Evolutionary conservation across 2,329 filamentous ascomycete genomes (phyloP), one percentile per base, ranked within the genome.

Genomic region (Penicillium hordei): DNA sequence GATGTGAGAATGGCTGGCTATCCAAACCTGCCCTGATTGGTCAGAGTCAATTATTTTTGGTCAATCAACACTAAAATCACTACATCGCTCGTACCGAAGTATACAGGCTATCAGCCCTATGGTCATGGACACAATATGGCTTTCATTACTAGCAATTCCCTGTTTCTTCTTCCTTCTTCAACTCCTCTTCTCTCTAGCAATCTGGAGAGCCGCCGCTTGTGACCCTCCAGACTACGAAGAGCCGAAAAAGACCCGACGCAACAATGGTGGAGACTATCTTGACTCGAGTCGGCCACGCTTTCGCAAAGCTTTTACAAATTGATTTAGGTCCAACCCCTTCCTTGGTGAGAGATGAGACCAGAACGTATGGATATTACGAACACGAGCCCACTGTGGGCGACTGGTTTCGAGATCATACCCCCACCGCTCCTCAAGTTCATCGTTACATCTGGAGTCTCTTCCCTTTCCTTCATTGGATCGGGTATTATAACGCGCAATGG

Each of bases 401-500:
- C 68, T 94, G 86, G 84, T 62, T 96, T 17, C 69, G 72, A 5
- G 81, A 86, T 0, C 76, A 88, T 15, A 69, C 84, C 0, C 93
- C 92, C 0, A 81, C 79, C 0, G 70, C 78, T 3, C 62, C 72
- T 3, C 82, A 88, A 21, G 56, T 87, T 13, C 40, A 73, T 3
- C 66, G 76, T 1, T 97, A 96, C 70, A 48, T 86, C 60, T 76
- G 78, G 60, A 88, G 85, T 10, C 78, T 96, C 1, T 95, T 97
- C 62, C 93, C 93, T 0, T 96, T 96, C 70, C 71, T 89, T 5
- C 81, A 85, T 25, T 97, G 93, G 93, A 91, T 96, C 52, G 74
- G 78, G 5, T 84, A 86, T 66, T 97, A 97, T 79, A 97, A 97
- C 70, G 15, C 86, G 2, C 87, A 91, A 78, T 97, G 93, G 93